These are phyloP conservation scores for Fusarium sp. DNA, from an alignment of 2,329 filamentous ascomycete species.

Conservation along the genomic window DNA sequence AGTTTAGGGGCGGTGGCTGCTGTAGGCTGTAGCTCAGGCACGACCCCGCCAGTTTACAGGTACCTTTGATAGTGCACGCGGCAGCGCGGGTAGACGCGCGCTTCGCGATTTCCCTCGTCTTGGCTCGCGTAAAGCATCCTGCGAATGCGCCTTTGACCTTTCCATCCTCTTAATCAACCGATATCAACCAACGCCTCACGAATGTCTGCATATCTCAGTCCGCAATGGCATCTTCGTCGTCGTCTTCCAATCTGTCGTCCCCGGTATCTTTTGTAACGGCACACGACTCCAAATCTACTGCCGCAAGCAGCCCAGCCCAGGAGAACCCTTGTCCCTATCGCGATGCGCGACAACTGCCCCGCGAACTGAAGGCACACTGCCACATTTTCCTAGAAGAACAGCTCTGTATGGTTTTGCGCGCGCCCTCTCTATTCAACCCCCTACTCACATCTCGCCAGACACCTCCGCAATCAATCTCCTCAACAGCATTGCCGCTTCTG, in stretches of 20 bases:
- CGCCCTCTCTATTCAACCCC: background rate
- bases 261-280: constrained; percentile 53
- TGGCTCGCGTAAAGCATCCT: constrained; percentile 32
- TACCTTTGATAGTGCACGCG: constrained; percentile 24
- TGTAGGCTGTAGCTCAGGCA: constrained; percentile 32
- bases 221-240: constrained; percentile 39
- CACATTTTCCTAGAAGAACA: constrained; percentile 81
- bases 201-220: constrained; percentile 27
- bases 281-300: constrained; percentile 49
- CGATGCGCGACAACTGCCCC: constrained; percentile 66
- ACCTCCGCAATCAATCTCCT: constrained; percentile 69
- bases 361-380: constrained; percentile 72
- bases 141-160: background rate
- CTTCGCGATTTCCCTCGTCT: constrained; percentile 25
- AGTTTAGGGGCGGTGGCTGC: constrained; percentile 9
- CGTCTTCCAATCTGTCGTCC: constrained; percentile 46
- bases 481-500: constrained; percentile 68
- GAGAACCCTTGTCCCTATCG: constrained; percentile 58
- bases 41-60: constrained; percentile 17
- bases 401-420: constrained; percentile 63
- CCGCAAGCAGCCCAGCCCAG: constrained; percentile 52
- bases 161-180: background rate
- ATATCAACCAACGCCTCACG: constrained; percentile 6
- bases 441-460: constrained; percentile 40
- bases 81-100: constrained; percentile 27